phyloP scores from a whole-genome alignment of 2,329 filamentous ascomycete species.

The Neophaeococcomyces aloes region DNA sequence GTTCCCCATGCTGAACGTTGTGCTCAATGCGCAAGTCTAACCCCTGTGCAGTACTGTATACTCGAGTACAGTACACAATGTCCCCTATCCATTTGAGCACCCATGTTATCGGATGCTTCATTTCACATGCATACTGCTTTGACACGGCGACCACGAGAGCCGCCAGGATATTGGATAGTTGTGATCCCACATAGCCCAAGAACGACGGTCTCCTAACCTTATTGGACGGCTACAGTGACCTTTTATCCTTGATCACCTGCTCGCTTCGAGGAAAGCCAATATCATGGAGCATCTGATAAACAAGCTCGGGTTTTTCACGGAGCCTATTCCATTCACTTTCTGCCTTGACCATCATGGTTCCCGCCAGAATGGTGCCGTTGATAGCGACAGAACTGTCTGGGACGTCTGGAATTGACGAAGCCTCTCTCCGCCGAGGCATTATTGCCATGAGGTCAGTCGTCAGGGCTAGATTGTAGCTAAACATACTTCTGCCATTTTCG shows the following conservation, averaged over 20 bases:
- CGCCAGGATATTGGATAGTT: neutral
- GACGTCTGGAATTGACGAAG: slow-evolving; percentile 29
- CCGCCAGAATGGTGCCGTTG: slow-evolving; percentile 48
- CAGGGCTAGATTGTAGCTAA: slow-evolving; percentile 51
- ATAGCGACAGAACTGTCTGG: slow-evolving; percentile 37
- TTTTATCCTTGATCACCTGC: slow-evolving; percentile 1
- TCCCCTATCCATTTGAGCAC: neutral
- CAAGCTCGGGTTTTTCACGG: slow-evolving; percentile 28
- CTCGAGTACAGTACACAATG: no score
- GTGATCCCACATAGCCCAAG: neutral
- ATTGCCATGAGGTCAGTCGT: slow-evolving; percentile 45
- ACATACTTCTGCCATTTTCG: slow-evolving; percentile 22
- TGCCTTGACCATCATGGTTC: slow-evolving; percentile 50
- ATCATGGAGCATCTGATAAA: slow-evolving; percentile 35
- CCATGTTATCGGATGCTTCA: neutral
- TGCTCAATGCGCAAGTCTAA: neutral
- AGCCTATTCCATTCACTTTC: slow-evolving; percentile 44
- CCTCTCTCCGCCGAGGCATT: slow-evolving; percentile 40
- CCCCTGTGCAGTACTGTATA: no score
- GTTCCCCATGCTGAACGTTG: neutral
- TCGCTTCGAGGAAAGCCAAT: slow-evolving; percentile 30
- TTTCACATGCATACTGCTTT: neutral
- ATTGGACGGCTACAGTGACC: neutral
- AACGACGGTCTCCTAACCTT: neutral
- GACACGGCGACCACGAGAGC: neutral